These are phyloP conservation scores for Chenopodium suecicum DNA, from an alignment of 148 eudicot species.

Conservation along the genomic window DNA sequence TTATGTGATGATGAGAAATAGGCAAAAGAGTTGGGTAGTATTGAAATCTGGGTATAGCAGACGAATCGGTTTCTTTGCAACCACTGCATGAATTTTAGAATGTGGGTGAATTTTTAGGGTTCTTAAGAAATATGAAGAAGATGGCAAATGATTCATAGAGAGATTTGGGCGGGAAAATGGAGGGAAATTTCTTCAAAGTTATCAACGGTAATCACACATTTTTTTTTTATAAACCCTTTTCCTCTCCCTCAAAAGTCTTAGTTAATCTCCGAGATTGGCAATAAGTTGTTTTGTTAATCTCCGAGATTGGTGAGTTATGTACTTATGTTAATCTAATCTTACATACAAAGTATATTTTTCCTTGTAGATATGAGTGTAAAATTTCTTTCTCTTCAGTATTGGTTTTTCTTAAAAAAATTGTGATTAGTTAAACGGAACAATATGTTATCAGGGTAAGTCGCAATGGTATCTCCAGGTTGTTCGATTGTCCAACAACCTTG, in stretches of 20 bases:
- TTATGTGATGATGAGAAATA: constrained; percentile 12
- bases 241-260: not conserved
- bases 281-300: not conserved
- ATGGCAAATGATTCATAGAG: no score
- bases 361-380: no score
- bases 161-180: no score
- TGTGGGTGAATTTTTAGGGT: not conserved
- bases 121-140: not conserved
- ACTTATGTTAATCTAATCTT: no score
- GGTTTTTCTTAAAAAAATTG: no score
- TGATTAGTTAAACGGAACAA: not conserved
- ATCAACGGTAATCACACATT: not conserved
- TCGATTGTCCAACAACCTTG: not conserved
- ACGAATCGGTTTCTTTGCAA: constrained; percentile 8
- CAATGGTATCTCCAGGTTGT: not conserved
- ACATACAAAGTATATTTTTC: no score
- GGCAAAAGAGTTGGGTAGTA: not conserved
- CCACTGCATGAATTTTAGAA: constrained; percentile 14
- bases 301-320: not conserved
- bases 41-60: not conserved
- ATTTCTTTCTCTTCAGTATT: no score
- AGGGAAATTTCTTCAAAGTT: not conserved
- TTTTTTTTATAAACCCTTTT: not conserved
- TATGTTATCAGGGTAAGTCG: not conserved
- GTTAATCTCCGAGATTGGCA: not conserved